Evolutionary conservation across 495 filamentous ascomycete genomes (phyloP).

Genomic region (Aspergillus asperescens): DNA sequence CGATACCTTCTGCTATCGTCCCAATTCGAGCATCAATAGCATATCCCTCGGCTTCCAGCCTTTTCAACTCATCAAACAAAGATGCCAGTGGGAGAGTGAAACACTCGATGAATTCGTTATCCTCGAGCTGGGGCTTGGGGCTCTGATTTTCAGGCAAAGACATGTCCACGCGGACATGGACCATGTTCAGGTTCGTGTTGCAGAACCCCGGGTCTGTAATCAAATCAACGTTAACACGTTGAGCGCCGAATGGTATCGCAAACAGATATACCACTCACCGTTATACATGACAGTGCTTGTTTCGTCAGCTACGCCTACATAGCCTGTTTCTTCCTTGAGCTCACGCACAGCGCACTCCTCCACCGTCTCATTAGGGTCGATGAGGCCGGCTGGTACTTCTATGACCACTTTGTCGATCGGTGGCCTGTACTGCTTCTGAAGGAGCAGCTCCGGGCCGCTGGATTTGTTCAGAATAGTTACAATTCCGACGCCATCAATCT

Average conservation of each 20-base stretch:
- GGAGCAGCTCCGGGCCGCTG: conserved; percentile 65
- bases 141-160: conserved; percentile 62
- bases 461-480: conserved; percentile 76
- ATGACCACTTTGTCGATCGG: conserved; percentile 73
- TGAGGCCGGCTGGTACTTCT: conserved; percentile 80
- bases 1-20: conserved; percentile 79
- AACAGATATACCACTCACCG: conserved; percentile 46
- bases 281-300: conserved; percentile 80
- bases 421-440: conserved; percentile 86
- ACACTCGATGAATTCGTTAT: conserved; percentile 86
- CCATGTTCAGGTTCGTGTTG: conserved; percentile 80
- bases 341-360: conserved; percentile 81
- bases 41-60: conserved; percentile 66
- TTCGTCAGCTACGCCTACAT: conserved; percentile 63
- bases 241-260: not conserved
- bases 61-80: conserved; percentile 63
- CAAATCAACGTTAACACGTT: not conserved
- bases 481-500: conserved; percentile 87
- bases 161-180: conserved; percentile 77
- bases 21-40: conserved; percentile 84
- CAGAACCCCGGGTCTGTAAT: conserved; percentile 67
- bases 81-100: conserved; percentile 64
- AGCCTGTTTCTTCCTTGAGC: conserved; percentile 91
- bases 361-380: conserved; percentile 75
- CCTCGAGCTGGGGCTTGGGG: conserved; percentile 70